phyloP scores from a whole-genome alignment of 345 rosid species.

The Toxicodendron radicans region DNA sequence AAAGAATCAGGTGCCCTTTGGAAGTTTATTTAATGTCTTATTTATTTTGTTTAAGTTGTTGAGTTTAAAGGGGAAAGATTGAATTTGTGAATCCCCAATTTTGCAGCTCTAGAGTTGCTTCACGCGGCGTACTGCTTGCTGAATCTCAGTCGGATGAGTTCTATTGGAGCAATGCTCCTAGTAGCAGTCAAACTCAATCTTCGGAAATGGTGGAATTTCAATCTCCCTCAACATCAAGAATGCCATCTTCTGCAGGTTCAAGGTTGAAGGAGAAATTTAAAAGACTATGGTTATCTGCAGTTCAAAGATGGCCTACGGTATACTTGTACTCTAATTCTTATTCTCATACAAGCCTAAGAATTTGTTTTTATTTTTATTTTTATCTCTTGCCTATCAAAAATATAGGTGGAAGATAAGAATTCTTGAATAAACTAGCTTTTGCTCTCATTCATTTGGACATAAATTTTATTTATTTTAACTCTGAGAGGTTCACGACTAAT shows the following conservation, averaged over 20 bases:
- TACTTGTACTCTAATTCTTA: conserved; percentile 5
- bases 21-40: neutral
- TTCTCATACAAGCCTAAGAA: neutral
- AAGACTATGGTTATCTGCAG: conserved; percentile 48
- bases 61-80: neutral
- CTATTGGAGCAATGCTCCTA: conserved; percentile 25
- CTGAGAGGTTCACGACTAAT: neutral
- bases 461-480: neutral
- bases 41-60: neutral
- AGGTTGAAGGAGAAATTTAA: conserved; percentile 56
- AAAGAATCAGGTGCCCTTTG: conserved; percentile 68
- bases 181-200: conserved; percentile 35
- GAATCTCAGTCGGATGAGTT: conserved; percentile 57
- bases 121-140: conserved; percentile 62
- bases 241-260: conserved; percentile 45
- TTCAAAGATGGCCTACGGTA: conserved; percentile 87
- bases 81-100: neutral
- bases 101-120: conserved; percentile 71
- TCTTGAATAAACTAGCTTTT: neutral
- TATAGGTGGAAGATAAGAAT: neutral
- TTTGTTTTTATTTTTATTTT: neutral
- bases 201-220: conserved; percentile 32
- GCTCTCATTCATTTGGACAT: neutral
- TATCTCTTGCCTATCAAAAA: neutral
- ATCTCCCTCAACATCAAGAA: conserved; percentile 40